Evolutionary conservation across 352 stramenopile species (phyloP), one percentile per base, ranked within the genome.

Genomic region (Pythium dissotocum): DNA sequence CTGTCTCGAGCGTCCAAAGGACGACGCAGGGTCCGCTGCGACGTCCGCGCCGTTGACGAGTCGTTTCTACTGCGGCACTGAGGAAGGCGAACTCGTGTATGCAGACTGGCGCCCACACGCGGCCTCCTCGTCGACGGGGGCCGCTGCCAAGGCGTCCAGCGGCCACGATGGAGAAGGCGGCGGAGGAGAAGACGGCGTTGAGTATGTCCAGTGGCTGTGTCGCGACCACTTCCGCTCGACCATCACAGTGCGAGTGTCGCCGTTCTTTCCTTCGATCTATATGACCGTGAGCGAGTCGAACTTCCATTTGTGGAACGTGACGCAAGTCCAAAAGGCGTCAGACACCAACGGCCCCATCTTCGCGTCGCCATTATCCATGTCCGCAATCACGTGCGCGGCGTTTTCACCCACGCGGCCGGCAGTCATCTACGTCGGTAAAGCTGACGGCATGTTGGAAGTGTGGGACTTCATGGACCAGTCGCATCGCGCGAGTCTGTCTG

Each of bases 401-500:
- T 98, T 97, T 75, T 97, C 85, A n/a, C 90, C 91, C 21, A 96
- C 90, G 28, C 73, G 94, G 0, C 90, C 94, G 5, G 91, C 75
- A 2, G 91, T 97, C 21, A 69, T 98, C 52, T 95, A 96, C 68
- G 73, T 98, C 51, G 89, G 87, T 26, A 96, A 95, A 69, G 75
- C 82, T 12, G 93, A 98, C 66, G 94, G 94, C 1, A 88, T 91
- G 63, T 77, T 98, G 44, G 89, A 98, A 66, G 89, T 98, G 46
- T 98, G 93, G 94, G 94, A 98, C 67, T 96, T 98, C 54, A 85
- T 96, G 61, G 94, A 98, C 65, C 89, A 95, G 66, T 96, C 88
- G 14, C 91, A 98, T 55, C 87, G 84, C 16, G 86, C 87, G 9
- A 95, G 82, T 55, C 76, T 95, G 12, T 86, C 82, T 2, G 79